A percentile compares a stretch with the other conserved stretches of the same genome.
Evolutionary conservation across 2,329 filamentous ascomycete species (phyloP).

Genomic region (Cytospora chrysosperma): DNA sequence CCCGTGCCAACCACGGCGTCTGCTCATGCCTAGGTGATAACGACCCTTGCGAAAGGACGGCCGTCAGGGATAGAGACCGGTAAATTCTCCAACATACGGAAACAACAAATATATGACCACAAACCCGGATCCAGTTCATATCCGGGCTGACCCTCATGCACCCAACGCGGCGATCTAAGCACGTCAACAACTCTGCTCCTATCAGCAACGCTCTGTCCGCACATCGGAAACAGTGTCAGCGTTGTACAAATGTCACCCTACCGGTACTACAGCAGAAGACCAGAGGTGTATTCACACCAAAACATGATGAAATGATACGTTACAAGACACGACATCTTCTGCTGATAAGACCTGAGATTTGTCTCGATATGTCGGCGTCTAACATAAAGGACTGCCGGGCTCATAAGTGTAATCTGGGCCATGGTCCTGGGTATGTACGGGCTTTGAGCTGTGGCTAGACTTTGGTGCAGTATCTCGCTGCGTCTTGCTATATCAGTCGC

Average conservation of each 20-base stretch:
- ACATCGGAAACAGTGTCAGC: conserved; percentile 5
- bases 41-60: too few species aligned
- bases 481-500: neutral
- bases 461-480: neutral
- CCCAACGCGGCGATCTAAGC: conserved; percentile 8
- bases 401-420: neutral
- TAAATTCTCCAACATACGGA: neutral
- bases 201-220: conserved; percentile 11
- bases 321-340: neutral
- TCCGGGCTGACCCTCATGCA: neutral
- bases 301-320: neutral
- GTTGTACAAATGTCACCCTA: conserved; percentile 1
- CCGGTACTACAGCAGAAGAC: neutral
- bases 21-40: neutral
- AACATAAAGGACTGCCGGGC: neutral
- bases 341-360: neutral
- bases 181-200: conserved; percentile 9
- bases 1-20: conserved; percentile 37
- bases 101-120: neutral
- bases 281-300: neutral
- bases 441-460: neutral
- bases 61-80: neutral
- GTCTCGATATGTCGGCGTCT: neutral
- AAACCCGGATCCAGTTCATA: neutral
- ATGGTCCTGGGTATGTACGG: neutral